These are phyloP conservation scores for Aphanocladium album DNA, from an alignment of 2,329 filamentous ascomycete genomes.

Conservation along the genomic window DNA sequence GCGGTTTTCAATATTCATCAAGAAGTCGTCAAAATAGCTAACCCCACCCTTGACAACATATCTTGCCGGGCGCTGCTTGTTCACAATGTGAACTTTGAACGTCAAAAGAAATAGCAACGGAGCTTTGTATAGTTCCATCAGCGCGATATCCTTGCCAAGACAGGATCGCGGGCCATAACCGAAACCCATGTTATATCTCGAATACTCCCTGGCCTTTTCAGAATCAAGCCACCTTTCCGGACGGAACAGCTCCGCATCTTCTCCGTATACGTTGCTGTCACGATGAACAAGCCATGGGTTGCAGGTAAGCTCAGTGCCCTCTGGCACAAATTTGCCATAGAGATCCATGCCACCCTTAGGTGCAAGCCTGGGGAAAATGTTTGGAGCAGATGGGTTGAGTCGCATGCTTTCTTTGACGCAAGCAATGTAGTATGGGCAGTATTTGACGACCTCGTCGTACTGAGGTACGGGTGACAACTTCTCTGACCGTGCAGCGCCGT, in stretches of 20 bases:
- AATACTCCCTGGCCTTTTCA: constrained; percentile 35
- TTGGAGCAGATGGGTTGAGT: constrained; percentile 45
- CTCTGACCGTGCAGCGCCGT: constrained; percentile 29
- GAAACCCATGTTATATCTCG: constrained; percentile 45
- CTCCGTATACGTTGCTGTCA: constrained; percentile 34
- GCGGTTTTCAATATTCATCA: constrained; percentile 25
- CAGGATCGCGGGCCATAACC: constrained; percentile 45
- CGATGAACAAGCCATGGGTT: constrained; percentile 44
- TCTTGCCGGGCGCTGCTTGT: constrained; percentile 25
- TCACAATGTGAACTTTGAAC: constrained; percentile 28
- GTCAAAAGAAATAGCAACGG: constrained; percentile 37
- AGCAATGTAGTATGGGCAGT: constrained; percentile 43
- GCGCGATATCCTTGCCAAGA: constrained; percentile 44
- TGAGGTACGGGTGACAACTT: constrained; percentile 31
- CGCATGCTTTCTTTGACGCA: constrained; percentile 48
- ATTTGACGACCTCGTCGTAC: constrained; percentile 36
- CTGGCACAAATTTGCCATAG: constrained; percentile 27
- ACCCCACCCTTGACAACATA: constrained; percentile 39
- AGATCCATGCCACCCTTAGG: constrained; percentile 27
- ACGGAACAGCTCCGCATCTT: constrained; percentile 39
- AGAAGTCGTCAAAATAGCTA: constrained; percentile 37
- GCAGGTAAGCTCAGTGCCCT: constrained; percentile 38
- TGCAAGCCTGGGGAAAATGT: constrained; percentile 43
- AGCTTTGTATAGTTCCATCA: constrained; percentile 49
- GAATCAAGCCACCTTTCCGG: constrained; percentile 45